Conservation (phyloP, 2,329 filamentous ascomycete species). For the Venturia pyrina region DNA sequence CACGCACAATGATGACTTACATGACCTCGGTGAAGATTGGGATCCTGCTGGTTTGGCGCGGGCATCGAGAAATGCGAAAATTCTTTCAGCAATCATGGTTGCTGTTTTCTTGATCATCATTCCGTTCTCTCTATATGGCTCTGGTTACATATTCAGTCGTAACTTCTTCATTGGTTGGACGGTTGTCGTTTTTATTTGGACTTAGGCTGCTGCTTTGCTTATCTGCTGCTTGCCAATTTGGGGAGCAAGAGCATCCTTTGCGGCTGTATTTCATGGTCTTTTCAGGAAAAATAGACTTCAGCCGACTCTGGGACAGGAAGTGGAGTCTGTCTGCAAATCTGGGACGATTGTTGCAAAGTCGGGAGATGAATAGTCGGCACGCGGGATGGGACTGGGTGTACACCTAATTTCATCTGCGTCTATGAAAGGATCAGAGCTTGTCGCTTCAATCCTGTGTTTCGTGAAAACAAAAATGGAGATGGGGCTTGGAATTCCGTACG, state of each 20-base stretch:
- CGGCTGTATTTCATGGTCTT: neutral
- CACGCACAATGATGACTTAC: neutral
- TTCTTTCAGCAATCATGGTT: neutral
- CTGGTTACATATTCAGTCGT: conserved; percentile 7
- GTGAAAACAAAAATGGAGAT: no score
- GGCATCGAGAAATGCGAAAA: neutral
- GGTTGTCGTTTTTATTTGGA: conserved; percentile 10
- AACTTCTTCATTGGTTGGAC: conserved; percentile 12
- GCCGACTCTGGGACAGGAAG: neutral
- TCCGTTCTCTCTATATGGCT: conserved; percentile 6
- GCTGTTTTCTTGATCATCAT: conserved; percentile 7
- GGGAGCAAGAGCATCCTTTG: conserved; percentile 3
- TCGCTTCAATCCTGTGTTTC: no score
- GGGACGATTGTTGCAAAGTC: no score
- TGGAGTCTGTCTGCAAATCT: no score
- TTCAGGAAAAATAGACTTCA: neutral
- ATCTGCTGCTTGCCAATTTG: conserved; percentile 12
- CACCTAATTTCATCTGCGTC: no score
- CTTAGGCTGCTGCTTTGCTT: conserved; percentile 9
- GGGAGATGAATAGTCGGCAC: no score
- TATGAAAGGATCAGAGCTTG: no score
- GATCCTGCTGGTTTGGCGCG: neutral
- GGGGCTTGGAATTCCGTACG: no score
- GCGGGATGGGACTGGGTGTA: no score
- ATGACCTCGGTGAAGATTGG: neutral